phyloP scores from a whole-genome alignment of 768 basidiomycete species.

The Suillus occidentalis region DNA sequence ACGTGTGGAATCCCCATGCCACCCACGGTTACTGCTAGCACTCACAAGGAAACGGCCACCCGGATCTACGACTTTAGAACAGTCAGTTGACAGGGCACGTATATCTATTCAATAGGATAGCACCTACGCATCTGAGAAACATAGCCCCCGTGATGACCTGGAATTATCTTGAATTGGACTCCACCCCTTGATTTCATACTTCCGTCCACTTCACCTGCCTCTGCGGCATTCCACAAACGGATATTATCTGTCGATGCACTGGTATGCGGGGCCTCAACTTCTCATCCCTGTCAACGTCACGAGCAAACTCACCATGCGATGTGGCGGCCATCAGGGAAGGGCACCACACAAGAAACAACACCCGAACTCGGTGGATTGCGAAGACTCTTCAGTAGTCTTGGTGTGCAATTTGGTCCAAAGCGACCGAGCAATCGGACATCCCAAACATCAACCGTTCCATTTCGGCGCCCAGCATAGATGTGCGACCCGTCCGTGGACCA shows the following conservation, averaged over 20 bases:
- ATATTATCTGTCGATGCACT: constrained; percentile 94
- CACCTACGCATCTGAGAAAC: constrained; percentile 89
- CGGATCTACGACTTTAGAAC: constrained; percentile 75
- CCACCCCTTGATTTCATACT: constrained; percentile 62
- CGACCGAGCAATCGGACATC: constrained; percentile 83
- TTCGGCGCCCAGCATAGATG: constrained; percentile 88
- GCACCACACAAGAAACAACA: constrained; percentile 86
- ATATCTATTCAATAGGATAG: constrained; percentile 12
- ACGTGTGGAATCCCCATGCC: constrained; percentile 88
- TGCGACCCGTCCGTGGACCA: constrained; percentile 90
- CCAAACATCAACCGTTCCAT: constrained; percentile 91
- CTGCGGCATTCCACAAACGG: constrained; percentile 88
- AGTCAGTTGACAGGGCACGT: constrained; percentile 24
- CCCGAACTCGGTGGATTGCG: constrained; percentile 88
- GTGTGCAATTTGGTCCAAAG: constrained; percentile 60
- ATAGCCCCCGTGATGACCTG: constrained; percentile 93
- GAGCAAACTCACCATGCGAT: constrained; percentile 72
- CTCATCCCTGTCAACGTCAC: constrained; percentile 17
- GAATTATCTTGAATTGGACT: constrained; percentile 91
- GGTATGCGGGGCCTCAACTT: constrained; percentile 19
- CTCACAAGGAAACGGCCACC: constrained; percentile 83
- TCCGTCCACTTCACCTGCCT: constrained; percentile 67
- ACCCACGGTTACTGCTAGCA: constrained; percentile 91
- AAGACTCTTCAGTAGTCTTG: constrained; percentile 77
- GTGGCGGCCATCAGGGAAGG: constrained; percentile 91